These are phyloP conservation scores for Calocybe gangraenosa DNA, from an alignment of 768 basidiomycete species.

Conservation along the genomic window DNA sequence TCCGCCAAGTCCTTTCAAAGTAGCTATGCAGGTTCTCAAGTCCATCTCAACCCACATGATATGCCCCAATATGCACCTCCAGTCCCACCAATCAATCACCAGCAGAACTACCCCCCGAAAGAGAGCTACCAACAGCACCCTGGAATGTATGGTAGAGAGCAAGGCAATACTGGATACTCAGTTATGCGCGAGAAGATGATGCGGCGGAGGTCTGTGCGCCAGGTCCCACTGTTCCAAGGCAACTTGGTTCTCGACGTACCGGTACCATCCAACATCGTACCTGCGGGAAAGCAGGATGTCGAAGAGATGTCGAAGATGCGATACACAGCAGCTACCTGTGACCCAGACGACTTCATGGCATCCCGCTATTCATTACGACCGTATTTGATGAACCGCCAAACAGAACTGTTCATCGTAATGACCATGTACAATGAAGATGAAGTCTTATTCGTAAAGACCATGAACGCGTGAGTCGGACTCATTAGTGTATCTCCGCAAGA, in stretches of 20 bases:
- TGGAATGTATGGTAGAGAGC: constrained; percentile 37
- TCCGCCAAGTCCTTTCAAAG: constrained; percentile 63
- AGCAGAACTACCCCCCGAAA: constrained; percentile 58
- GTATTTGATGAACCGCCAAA: constrained; percentile 74
- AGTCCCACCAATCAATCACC: constrained; percentile 52
- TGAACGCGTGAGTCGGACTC: constrained; percentile 65
- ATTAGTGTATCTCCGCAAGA: background rate
- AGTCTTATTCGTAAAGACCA: constrained; percentile 70
- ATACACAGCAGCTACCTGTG: constrained; percentile 86
- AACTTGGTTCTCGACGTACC: constrained; percentile 83
- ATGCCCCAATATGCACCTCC: constrained; percentile 46
- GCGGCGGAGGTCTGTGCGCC: constrained; percentile 73
- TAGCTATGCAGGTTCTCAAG: constrained; percentile 65
- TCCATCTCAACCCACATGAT: constrained; percentile 65
- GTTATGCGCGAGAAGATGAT: constrained; percentile 75
- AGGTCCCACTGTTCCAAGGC: constrained; percentile 76
- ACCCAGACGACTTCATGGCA: constrained; percentile 83
- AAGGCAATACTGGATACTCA: constrained; percentile 55
- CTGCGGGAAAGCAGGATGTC: constrained; percentile 52
- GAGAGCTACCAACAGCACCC: constrained; percentile 34
- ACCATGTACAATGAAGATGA: constrained; percentile 97
- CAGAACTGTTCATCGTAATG: constrained; percentile 94
- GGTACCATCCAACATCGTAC: constrained; percentile 76
- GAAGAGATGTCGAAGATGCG: constrained; percentile 84
- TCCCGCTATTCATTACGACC: constrained; percentile 76